Evolutionary conservation across 768 basidiomycete genomes (phyloP).

Genomic region (Lactifluus volemus): DNA sequence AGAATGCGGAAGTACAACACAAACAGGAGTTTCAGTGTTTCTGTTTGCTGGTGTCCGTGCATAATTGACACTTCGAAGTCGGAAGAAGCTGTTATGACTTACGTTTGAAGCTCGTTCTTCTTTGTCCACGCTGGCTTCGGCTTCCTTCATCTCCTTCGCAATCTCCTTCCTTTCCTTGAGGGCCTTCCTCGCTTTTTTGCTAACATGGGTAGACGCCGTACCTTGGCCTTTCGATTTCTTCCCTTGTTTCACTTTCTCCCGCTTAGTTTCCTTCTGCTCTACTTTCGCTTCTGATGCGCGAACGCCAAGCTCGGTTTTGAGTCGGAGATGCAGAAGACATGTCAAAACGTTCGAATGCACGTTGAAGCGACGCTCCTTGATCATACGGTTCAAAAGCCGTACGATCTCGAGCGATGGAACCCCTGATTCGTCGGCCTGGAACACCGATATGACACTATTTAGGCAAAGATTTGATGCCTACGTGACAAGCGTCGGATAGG

Average conservation of each 20-base stretch:
- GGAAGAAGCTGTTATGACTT: constrained; percentile 28
- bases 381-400: constrained; percentile 87
- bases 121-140: constrained; percentile 87
- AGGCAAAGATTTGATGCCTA: constrained; percentile 85
- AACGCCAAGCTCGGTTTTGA: constrained; percentile 78
- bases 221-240: constrained; percentile 29
- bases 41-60: constrained; percentile 66
- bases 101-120: constrained; percentile 82
- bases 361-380: constrained; percentile 86
- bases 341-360: constrained; percentile 85
- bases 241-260: constrained; percentile 29
- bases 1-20: constrained; percentile 94
- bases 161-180: constrained; percentile 86
- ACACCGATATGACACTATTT: constrained; percentile 70
- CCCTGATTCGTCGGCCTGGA: constrained; percentile 76
- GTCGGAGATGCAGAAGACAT: constrained; percentile 75
- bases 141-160: constrained; percentile 86
- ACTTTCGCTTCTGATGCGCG: constrained; percentile 65
- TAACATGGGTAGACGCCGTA: constrained; percentile 63
- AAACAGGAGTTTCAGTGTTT: constrained; percentile 95
- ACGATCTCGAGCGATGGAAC: constrained; percentile 79
- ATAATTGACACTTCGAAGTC: constrained; percentile 4
- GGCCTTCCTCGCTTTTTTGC: constrained; percentile 84
- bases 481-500: constrained; percentile 16
- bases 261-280: constrained; percentile 39